Evolutionary conservation across 306 rosid species (phyloP).

Genomic region (Elaeagnus macrophylla): DNA sequence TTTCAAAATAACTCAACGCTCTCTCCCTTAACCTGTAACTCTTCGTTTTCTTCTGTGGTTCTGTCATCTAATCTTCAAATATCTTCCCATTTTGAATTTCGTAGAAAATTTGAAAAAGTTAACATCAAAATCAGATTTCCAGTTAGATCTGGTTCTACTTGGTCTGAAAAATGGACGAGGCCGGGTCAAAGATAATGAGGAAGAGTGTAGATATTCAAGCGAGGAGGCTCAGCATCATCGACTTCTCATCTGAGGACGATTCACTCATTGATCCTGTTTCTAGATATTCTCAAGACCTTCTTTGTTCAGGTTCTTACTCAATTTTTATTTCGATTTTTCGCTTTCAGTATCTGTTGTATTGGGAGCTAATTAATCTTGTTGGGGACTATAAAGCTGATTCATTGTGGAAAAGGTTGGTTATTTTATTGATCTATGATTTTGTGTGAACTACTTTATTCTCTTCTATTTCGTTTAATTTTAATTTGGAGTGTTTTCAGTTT

Average conservation of each 20-base stretch:
- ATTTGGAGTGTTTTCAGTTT: not conserved
- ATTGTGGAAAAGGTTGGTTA: too few species aligned
- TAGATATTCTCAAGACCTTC: conserved; percentile 9
- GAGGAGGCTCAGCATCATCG: conserved; percentile 82
- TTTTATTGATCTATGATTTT: too few species aligned
- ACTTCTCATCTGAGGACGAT: conserved; percentile 79
- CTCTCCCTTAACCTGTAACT: not conserved
- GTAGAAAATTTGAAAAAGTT: not conserved
- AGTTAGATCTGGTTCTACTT: conserved; percentile 1
- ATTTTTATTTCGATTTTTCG: not conserved
- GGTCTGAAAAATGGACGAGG: conserved; percentile 23
- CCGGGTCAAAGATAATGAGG: conserved; percentile 4
- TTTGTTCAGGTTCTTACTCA: conserved; percentile 29
- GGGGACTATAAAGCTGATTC: not conserved
- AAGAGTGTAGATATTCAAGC: conserved; percentile 20
- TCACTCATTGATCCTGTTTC: conserved; percentile 52
- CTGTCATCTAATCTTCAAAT: not conserved
- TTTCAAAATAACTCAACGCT: not conserved
- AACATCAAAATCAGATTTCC: not conserved
- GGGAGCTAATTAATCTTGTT: not conserved
- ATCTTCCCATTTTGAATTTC: not conserved
- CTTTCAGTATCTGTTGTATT: too few species aligned
- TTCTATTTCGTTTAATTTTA: not conserved
- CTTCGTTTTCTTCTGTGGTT: not conserved
- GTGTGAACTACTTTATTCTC: not conserved